phyloP scores from a whole-genome alignment of 805 yeast genomes.

The Myxozyma lipomycoides region DNA sequence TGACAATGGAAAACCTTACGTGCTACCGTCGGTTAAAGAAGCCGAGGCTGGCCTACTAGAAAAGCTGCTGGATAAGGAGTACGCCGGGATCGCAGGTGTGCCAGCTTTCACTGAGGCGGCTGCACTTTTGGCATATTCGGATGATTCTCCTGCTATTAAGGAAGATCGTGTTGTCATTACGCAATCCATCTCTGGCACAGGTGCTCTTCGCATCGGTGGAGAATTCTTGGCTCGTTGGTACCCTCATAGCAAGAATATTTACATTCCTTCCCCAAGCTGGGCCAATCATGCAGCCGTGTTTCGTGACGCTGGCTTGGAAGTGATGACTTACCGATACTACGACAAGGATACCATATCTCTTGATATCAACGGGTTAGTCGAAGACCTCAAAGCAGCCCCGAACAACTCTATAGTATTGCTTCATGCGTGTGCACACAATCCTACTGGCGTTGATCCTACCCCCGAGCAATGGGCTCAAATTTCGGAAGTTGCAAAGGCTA shows the following conservation, averaged over 20 bases:
- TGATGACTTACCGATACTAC: conserved; percentile 65
- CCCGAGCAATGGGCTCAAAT: conserved; percentile 75
- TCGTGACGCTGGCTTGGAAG: conserved; percentile 63
- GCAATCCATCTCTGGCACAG: conserved; percentile 94
- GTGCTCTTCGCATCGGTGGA: conserved; percentile 81
- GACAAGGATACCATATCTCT: conserved; percentile 57
- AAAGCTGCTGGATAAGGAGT: conserved; percentile 67
- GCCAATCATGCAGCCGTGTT: conserved; percentile 85
- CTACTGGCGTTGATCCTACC: conserved; percentile 91
- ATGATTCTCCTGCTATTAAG: conserved; percentile 52
- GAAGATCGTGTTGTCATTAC: conserved; percentile 70
- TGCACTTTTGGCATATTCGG: conserved; percentile 65
- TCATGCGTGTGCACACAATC: conserved; percentile 96
- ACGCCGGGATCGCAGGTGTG: conserved; percentile 81
- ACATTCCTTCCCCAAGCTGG: conserved; percentile 90
- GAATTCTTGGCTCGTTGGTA: conserved; percentile 67
- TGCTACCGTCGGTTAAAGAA: conserved; percentile 64
- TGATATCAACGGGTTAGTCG: conserved; percentile 60
- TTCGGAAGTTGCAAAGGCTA: conserved; percentile 54
- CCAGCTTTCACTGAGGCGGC: conserved; percentile 63
- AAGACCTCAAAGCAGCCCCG: conserved; percentile 53
- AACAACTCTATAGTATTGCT: conserved; percentile 64
- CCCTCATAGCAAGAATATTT: conserved; percentile 49
- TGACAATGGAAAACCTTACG: conserved; percentile 80
- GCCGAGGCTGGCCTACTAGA: conserved; percentile 56